Evolutionary conservation across 164 flowering plant genomes (phyloP).

Genomic region (Vitis amurensis): DNA sequence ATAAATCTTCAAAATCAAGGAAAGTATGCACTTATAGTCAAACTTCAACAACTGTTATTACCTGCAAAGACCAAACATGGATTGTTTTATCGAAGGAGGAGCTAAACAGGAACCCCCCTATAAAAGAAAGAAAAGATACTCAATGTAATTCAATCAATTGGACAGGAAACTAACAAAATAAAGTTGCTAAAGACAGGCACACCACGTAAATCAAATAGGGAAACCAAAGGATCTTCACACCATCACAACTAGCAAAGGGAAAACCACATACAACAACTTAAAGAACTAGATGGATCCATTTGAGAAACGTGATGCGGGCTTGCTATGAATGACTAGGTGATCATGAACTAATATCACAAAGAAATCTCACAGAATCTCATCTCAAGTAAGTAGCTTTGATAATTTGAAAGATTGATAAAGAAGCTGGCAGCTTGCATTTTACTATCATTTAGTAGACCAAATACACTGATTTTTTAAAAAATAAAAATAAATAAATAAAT

Average conservation of each 20-base stretch:
- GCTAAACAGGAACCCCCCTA: conserved; percentile 86
- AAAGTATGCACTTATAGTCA: background rate
- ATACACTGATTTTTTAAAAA: background rate
- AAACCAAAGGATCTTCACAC: background rate
- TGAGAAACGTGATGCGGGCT: background rate
- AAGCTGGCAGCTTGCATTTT: background rate
- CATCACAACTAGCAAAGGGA: too few species aligned
- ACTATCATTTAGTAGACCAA: background rate
- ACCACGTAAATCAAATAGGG: background rate
- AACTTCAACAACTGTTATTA: conserved; percentile 17
- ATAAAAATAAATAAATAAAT: too few species aligned
- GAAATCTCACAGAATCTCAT: background rate
- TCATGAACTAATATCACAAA: background rate
- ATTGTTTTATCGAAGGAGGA: conserved; percentile 85
- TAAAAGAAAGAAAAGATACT: conserved; percentile 22
- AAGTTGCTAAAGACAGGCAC: background rate
- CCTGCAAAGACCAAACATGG: conserved; percentile 86
- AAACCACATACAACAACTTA: too few species aligned
- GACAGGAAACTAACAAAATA: background rate
- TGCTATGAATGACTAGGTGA: background rate
- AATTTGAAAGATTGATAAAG: background rate
- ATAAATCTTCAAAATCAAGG: too few species aligned
- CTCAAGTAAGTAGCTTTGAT: background rate
- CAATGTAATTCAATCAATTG: conserved; percentile 5
- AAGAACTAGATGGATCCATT: background rate